Conservation (phyloP, 2,329 filamentous ascomycete species). For the Talaromyces albobiverticillius region DNA sequence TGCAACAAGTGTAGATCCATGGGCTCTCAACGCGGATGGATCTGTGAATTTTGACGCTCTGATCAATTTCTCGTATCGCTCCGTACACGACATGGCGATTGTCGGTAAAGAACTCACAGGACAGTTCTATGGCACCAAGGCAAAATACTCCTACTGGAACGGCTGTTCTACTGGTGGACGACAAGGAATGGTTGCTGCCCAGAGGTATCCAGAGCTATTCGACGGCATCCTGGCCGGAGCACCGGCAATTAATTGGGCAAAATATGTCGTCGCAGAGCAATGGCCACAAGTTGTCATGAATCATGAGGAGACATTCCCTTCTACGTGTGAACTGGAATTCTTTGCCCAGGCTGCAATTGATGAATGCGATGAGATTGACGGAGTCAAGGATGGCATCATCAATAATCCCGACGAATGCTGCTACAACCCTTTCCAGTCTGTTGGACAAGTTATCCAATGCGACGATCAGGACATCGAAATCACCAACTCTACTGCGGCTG, state of each 20-base stretch:
- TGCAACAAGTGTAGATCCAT: constrained; percentile 2
- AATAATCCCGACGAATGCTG: constrained; percentile 14
- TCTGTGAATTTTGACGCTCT: constrained; percentile 33
- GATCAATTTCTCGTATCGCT: constrained; percentile 31
- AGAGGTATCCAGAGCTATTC: constrained; percentile 5
- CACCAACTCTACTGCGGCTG: constrained; percentile 25
- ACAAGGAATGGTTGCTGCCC: constrained; percentile 1
- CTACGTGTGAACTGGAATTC: constrained; percentile 33
- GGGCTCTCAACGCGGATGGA: constrained; percentile 21
- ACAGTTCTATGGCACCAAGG: neutral
- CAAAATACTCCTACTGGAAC: constrained; percentile 1
- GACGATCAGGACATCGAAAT: constrained; percentile 22
- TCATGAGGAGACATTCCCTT: constrained; percentile 16
- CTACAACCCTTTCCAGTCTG: constrained; percentile 24
- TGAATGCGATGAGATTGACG: constrained; percentile 37
- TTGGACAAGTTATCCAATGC: constrained; percentile 20
- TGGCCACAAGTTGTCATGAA: constrained; percentile 25
- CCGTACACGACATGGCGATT: constrained; percentile 32
- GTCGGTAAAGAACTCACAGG: constrained; percentile 26
- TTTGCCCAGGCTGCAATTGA: constrained; percentile 32
- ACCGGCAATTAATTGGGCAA: constrained; percentile 32
- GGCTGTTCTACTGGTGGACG: constrained; percentile 9
- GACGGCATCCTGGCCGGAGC: constrained; percentile 24
- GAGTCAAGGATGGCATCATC: constrained; percentile 31
- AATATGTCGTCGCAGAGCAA: constrained; percentile 19